These are phyloP conservation scores for Linnemannia elongata DNA, from an alignment of 192 early-diverging fungal genomes.

Conservation along the genomic window DNA sequence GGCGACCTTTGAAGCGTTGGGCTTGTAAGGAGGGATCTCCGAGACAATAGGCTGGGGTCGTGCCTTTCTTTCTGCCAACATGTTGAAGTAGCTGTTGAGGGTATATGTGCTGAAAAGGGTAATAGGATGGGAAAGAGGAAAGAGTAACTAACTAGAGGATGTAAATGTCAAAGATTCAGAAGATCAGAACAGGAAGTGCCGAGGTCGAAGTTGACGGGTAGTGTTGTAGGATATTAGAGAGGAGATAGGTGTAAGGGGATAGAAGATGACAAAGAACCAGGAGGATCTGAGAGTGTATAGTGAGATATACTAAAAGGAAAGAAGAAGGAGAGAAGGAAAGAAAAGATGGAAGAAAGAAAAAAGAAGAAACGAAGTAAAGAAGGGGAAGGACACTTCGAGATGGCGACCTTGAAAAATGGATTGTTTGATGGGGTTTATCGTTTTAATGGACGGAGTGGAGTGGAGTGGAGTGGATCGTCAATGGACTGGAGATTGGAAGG, in stretches of 20 bases:
- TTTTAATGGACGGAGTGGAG: neutral
- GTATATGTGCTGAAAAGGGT: neutral
- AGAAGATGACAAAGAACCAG: neutral
- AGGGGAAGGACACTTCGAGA: neutral
- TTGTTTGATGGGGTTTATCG: neutral
- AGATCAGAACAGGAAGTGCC: neutral
- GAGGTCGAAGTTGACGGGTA: neutral
- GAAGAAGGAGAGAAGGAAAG: conserved; percentile 2
- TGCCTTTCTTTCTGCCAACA: conserved; percentile 40
- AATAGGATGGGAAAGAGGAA: neutral
- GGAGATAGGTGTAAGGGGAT: neutral
- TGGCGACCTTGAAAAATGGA: neutral
- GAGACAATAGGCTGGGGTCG: conserved; percentile 24
- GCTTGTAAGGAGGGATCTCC: conserved; percentile 32
- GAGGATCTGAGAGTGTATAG: neutral
- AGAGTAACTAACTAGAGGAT: neutral
- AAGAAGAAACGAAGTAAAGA: neutral
- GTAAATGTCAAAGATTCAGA: neutral
- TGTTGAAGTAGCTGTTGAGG: conserved; percentile 1
- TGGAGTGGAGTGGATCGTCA: conserved; percentile 17
- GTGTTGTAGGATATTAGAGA: neutral
- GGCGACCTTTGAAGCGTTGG: conserved; percentile 4
- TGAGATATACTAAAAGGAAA: neutral
- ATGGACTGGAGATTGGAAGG: neutral
- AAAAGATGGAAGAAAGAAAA: neutral